Evolutionary conservation across 225 moss, liverwort and hornwort genomes (phyloP).

Genomic region (Climacium dendroides): DNA sequence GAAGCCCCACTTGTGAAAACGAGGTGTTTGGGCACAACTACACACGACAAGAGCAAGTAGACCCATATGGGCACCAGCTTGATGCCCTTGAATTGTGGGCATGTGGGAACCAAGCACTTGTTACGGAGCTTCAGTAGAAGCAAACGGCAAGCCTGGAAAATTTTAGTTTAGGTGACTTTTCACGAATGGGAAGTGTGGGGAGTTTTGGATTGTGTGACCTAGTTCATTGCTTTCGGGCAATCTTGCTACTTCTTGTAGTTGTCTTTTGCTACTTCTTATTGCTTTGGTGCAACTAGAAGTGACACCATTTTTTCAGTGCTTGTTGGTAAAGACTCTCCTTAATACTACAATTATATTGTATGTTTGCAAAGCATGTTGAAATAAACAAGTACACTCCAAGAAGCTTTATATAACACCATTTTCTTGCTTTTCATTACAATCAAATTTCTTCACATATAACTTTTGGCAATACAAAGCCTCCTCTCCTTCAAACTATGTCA

Average conservation of each 20-base stretch:
- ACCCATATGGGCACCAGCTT: neutral
- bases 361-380: too few relatives aligned
- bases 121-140: neutral
- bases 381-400: accelerated
- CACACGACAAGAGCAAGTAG: neutral
- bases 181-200: neutral
- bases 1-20: neutral
- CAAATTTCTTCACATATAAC: neutral
- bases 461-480: neutral
- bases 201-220: neutral
- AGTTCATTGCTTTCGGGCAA: neutral
- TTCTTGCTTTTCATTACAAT: accelerated
- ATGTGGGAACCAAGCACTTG: neutral
- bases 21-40: neutral
- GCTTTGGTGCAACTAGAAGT: too few relatives aligned
- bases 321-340: neutral
- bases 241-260: neutral
- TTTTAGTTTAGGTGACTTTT: neutral
- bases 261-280: too few relatives aligned
- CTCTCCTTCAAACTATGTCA: accelerated
- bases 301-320: neutral
- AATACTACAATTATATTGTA: too few relatives aligned
- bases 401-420: neutral
- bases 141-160: neutral
- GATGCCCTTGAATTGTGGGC: neutral